A percentile compares a stretch with the other conserved stretches of the same genome.
These are phyloP conservation scores for Solanum chilense DNA, from an alignment of 257 asterid species.

Conservation along the genomic window DNA sequence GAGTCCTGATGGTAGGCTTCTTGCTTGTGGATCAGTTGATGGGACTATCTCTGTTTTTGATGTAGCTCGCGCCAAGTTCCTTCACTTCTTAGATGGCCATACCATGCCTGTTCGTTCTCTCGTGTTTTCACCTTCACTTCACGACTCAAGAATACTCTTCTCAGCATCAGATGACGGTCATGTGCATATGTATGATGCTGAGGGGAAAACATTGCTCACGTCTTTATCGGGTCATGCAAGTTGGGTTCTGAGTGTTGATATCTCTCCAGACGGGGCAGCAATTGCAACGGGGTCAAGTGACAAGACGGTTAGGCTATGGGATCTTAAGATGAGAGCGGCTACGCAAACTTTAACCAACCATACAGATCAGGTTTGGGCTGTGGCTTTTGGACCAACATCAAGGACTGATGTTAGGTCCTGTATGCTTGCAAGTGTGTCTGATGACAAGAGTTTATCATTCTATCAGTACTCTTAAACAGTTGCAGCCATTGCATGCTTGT, in stretches of 20 bases:
- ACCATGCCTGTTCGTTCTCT: constrained; percentile 88
- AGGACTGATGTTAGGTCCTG: constrained; percentile 49
- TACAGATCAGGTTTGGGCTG: constrained; percentile 88
- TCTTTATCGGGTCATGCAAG: constrained; percentile 86
- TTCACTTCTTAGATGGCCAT: constrained; percentile 93
- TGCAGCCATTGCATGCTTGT: not conserved
- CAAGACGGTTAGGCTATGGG: constrained; percentile 79
- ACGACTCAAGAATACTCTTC: constrained; percentile 74
- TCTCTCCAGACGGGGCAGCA: constrained; percentile 83
- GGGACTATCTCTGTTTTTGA: constrained; percentile 91
- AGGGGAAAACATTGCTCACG: constrained; percentile 55
- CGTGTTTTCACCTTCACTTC: constrained; percentile 72
- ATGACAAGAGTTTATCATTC: constrained; percentile 74
- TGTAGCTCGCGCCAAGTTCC: constrained; percentile 63
- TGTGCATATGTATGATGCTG: constrained; percentile 81
- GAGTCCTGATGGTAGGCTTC: constrained; percentile 76
- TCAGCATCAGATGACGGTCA: constrained; percentile 90
- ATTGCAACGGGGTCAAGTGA: constrained; percentile 91
- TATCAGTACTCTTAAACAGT: constrained; percentile 51
- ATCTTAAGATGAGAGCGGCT: constrained; percentile 89
- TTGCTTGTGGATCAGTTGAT: constrained; percentile 87
- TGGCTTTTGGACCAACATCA: constrained; percentile 72
- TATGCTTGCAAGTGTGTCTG: constrained; percentile 87
- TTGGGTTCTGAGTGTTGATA: constrained; percentile 89
- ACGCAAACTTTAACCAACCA: constrained; percentile 76